Percentiles rank a stretch among this genome's conserved stretches.
Evolutionary conservation across 1,284 basidiomycete genomes (phyloP).

Genomic region (Thelephora terrestris): DNA sequence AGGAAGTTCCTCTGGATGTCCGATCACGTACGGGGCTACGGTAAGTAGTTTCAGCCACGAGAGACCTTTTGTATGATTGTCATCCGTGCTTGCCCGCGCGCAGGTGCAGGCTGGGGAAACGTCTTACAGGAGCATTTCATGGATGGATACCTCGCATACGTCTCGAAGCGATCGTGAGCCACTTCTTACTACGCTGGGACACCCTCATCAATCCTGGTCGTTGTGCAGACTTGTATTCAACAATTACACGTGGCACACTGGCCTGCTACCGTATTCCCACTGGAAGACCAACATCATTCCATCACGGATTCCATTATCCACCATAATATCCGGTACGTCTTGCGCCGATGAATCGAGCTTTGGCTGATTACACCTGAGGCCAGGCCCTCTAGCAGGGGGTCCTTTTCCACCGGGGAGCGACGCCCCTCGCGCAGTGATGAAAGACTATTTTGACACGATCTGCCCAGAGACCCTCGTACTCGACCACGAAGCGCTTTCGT

Average conservation of each 20-base stretch:
- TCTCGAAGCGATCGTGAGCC: conserved; percentile 24
- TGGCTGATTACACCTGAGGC: conserved; percentile 8
- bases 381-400: conserved; percentile 31
- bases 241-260: conserved; percentile 27
- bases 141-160: conserved; percentile 23
- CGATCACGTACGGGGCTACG: conserved; percentile 34
- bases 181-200: background rate
- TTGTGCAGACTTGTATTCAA: conserved; percentile 27
- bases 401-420: conserved; percentile 21
- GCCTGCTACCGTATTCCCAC: conserved; percentile 23
- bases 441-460: conserved; percentile 26
- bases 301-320: conserved; percentile 27
- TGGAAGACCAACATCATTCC: conserved; percentile 21
- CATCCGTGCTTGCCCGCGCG: background rate
- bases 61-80: conserved; percentile 3
- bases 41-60: conserved; percentile 1
- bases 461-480: conserved; percentile 26
- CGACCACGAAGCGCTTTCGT: conserved; percentile 18
- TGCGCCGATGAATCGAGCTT: background rate
- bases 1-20: conserved; percentile 36
- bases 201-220: background rate
- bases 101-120: conserved; percentile 32
- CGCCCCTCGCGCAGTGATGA: conserved; percentile 26
- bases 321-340: conserved; percentile 18
- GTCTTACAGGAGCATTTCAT: conserved; percentile 32